Conservation (phyloP, 1,284 basidiomycete species). For the Pseudozyma tsukubaensis region DNA sequence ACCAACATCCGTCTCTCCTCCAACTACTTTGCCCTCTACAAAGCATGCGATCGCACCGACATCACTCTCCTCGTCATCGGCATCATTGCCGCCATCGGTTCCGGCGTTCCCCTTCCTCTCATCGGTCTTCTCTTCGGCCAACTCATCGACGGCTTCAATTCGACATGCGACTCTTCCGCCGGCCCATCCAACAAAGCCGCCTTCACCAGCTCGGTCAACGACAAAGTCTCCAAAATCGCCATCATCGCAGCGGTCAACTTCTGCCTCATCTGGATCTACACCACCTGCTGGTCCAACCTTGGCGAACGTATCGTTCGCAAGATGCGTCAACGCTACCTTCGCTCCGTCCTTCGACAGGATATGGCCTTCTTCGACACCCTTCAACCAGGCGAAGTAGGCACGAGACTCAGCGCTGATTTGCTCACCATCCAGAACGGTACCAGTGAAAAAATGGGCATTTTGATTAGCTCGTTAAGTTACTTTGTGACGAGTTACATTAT, state of each 20-base stretch:
- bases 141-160: slow-evolving; percentile 62
- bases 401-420: slow-evolving; percentile 54
- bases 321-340: slow-evolving; percentile 70
- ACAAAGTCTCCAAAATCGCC: slow-evolving; percentile 57
- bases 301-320: slow-evolving; percentile 60
- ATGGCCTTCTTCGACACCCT: slow-evolving; percentile 63
- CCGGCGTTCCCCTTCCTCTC: slow-evolving; percentile 59
- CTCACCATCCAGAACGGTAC: slow-evolving; percentile 61
- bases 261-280: slow-evolving; percentile 63
- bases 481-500: slow-evolving; percentile 58
- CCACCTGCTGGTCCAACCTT: slow-evolving; percentile 58
- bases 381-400: slow-evolving; percentile 55
- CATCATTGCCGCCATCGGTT: slow-evolving; percentile 53
- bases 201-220: slow-evolving; percentile 48
- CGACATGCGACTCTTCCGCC: slow-evolving; percentile 25
- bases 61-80: slow-evolving; percentile 46
- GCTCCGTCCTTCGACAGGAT: slow-evolving; percentile 70
- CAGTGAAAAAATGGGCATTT: slow-evolving; percentile 61
- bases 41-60: slow-evolving; percentile 35
- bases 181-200: slow-evolving; percentile 29
- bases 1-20: slow-evolving; percentile 29
- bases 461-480: slow-evolving; percentile 56
- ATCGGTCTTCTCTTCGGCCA: slow-evolving; percentile 62
- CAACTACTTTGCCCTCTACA: slow-evolving; percentile 55
- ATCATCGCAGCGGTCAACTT: slow-evolving; percentile 61